Percentiles rank a stretch among this genome's conserved stretches.
These are phyloP conservation scores for Pisolithus orientalis DNA, from an alignment of 768 basidiomycete genomes.

Conservation along the genomic window DNA sequence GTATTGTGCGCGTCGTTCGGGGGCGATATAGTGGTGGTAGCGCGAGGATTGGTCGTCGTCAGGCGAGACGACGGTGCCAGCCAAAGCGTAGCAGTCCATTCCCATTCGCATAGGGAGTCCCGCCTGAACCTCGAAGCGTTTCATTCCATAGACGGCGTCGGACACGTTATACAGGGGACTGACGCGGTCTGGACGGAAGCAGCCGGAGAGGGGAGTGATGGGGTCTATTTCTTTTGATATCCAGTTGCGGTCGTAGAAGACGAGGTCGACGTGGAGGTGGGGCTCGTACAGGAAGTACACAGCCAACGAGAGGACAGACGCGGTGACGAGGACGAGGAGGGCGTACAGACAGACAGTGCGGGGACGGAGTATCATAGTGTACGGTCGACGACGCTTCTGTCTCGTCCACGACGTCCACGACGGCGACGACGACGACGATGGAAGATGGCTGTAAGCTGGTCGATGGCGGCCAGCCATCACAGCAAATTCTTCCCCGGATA, in stretches of 20 bases:
- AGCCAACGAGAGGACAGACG: conserved; percentile 6
- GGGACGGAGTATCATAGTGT: background rate
- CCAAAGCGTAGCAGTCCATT: conserved; percentile 89
- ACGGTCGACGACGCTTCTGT: background rate
- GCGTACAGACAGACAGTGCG: background rate
- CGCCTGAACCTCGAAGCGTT: conserved; percentile 68
- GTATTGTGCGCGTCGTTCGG: conserved; percentile 53
- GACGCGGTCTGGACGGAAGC: conserved; percentile 59
- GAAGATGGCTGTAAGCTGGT: background rate
- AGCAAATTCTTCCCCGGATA: no score
- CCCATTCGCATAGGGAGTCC: conserved; percentile 75
- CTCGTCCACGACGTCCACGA: background rate
- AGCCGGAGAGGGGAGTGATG: conserved; percentile 60
- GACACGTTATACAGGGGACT: conserved; percentile 66
- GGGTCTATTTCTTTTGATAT: conserved; percentile 63
- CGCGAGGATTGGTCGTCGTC: conserved; percentile 1
- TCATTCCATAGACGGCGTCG: conserved; percentile 54
- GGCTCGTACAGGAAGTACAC: conserved; percentile 62
- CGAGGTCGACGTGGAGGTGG: conserved; percentile 66
- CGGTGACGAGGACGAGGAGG: background rate
- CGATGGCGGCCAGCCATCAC: background rate
- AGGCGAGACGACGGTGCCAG: conserved; percentile 58
- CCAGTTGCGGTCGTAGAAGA: conserved; percentile 75
- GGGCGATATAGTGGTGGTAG: conserved; percentile 17
- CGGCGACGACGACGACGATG: background rate